Evolutionary conservation across 331 rosid species (phyloP), one percentile per base, ranked within the genome.

Genomic region (Pyracantha coccinea): DNA sequence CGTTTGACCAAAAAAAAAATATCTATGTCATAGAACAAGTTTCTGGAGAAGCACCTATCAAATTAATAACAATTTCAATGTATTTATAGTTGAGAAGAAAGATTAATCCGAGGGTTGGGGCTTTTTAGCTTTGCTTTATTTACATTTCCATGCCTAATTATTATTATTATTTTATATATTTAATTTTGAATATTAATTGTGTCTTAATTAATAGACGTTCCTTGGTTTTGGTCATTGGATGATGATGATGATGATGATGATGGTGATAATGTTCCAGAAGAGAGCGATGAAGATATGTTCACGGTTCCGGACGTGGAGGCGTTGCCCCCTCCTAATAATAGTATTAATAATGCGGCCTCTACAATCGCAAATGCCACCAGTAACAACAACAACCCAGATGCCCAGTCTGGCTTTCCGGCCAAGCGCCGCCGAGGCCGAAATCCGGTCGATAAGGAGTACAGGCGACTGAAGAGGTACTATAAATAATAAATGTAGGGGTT

Each of bases 281-380:
- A 86, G 24, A 86, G 91, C 29, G 91, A 89, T 80, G 94, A 87
- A 54, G 94, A 87, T 45, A 68, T 89, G 83, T 89, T 87, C 79
- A 85, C 84, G 24, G 94, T 85, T 77, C 94, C 94, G 5, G 94
- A 87, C 61, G 84, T 87, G 71, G 91, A 87, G 68, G 87, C 76
- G 8, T 14, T 78, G 12, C 63, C 67, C 16, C 55, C 73, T 58
- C 20, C 17, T 24, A 25, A 16, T 6, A 63, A 71, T 71, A 9
- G 3, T 20, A 45, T 28, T 24, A 33, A 16, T 10, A 53, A 63
- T 31, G 69, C 83, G 19, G 58, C 80, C 33, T 23, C 76, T 8
- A 72, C 75, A 20, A 20, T 19, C 4, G 69, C 60, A 1, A 68
- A 25, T 31, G 54, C 73, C 65, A 80, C 65, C 61, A 71, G 66